phyloP scores from a whole-genome alignment of 1,284 basidiomycete genomes.

The Pascua sp. region DNA sequence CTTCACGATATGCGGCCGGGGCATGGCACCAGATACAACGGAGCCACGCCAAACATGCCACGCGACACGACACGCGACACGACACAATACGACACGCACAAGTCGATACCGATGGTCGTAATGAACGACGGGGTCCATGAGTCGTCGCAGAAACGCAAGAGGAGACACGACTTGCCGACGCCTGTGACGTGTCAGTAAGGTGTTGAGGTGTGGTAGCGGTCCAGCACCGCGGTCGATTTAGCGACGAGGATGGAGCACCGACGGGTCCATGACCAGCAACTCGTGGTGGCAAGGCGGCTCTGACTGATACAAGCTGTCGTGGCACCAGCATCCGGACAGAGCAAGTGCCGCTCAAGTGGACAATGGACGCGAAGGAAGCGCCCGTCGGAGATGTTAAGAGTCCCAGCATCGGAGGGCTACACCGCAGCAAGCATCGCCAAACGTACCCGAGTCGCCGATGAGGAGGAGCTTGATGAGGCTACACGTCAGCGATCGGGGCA shows the following conservation, averaged over 20 bases:
- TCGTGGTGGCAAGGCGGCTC: neutral
- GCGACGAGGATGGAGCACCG: neutral
- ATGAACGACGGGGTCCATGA: conserved; percentile 99
- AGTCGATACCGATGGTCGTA: conserved; percentile 78
- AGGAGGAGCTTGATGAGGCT: conserved; percentile 90
- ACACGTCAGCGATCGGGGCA: neutral
- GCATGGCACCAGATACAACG: no score
- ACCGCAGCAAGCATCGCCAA: neutral
- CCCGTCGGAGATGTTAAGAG: no score
- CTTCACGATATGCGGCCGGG: no score
- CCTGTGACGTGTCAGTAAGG: conserved; percentile 53
- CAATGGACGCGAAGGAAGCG: no score
- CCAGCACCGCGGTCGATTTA: neutral
- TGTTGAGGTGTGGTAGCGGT: neutral
- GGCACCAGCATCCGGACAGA: no score
- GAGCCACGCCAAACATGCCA: neutral
- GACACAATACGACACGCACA: conserved; percentile 28
- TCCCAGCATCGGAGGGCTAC: no score
- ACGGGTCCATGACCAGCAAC: neutral
- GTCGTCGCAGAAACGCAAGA: conserved; percentile 98
- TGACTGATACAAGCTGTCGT: no score
- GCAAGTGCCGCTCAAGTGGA: no score
- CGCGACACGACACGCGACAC: neutral
- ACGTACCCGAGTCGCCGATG: conserved; percentile 89
- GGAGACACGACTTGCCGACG: conserved; percentile 97